Base-by-base conservation (phyloP, 176 grass and related monocot species). In the Carex scoparia region DNA sequence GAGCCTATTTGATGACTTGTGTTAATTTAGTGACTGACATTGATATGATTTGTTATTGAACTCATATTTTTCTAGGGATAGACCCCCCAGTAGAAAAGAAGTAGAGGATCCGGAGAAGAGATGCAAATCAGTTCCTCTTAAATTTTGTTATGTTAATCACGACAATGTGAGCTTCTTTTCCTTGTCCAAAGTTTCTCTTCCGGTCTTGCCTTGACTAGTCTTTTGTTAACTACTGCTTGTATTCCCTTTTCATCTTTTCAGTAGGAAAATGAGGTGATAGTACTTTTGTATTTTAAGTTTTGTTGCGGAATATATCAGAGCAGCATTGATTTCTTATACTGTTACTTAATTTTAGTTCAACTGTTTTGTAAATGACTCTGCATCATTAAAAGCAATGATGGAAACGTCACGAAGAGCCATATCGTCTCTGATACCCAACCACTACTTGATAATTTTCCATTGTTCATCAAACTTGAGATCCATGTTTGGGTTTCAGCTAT, bases 91-190 rank as follows among this genome's bases (percentile, higher is more conserved):
- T 60, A 87, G 81, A 53, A 74, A 68, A 70, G 75, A 87, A 81
- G n/a, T 84, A 35, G 85, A 85, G 84, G 55, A 81, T 65, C 65
- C 87, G 40, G 81, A 87, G 67, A 65, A 84, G 62, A 64, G 32
- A 7, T 87, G 75, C 82, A 19, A 74, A 35, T 69, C 55, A 38
- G 65, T 90, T 55, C 82, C 81, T 51, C 75, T 90, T 28, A 90
- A 85, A 84, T 90, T 81, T 70, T 90, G 85, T 74, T 56, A 85
- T 61, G 85, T 90, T 3, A 75, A 72, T 73, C 85, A 87, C 18
- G 89, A 81, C 14, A 68, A 80, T 61, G 89, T 87, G 8, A 90
- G 85, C 64, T 90, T 90, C 85, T 90, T 90, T 69, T 90, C 89
- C 3, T 87, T 90, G 32, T 5, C 86, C 42, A 49, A 90, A 82